Conservation (phyloP, 1,139 yeast genomes). For the Debaryomyces singareniensis region DNA sequence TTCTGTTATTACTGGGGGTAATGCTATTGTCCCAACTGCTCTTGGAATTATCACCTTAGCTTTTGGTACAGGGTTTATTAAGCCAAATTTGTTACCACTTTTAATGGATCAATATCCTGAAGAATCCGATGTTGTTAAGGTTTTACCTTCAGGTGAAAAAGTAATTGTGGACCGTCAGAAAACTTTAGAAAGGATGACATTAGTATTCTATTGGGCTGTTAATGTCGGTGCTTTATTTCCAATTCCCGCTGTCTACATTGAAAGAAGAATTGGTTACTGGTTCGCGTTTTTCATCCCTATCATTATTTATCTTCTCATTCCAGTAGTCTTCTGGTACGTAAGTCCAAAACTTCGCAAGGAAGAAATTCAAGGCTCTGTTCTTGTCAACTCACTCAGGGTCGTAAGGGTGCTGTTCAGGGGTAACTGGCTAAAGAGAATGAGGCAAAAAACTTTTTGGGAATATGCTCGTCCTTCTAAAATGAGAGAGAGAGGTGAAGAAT, state of each 20-base stretch:
- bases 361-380: slow-evolving; percentile 43
- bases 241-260: slow-evolving; percentile 71
- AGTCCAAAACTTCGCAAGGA: slow-evolving; percentile 30
- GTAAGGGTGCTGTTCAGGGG: slow-evolving; percentile 31
- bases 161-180: slow-evolving; percentile 68
- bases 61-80: slow-evolving; percentile 44
- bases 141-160: slow-evolving; percentile 53
- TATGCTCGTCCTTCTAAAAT: slow-evolving; percentile 49
- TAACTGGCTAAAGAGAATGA: slow-evolving; percentile 33
- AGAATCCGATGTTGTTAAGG: slow-evolving; percentile 53
- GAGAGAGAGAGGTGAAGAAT: slow-evolving; percentile 34
- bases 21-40: slow-evolving; percentile 28
- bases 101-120: slow-evolving; percentile 48
- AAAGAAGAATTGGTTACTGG: slow-evolving; percentile 70
- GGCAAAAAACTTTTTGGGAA: slow-evolving; percentile 41
- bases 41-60: slow-evolving; percentile 34
- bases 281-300: slow-evolving; percentile 62
- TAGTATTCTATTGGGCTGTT: slow-evolving; percentile 74
- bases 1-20: slow-evolving; percentile 24
- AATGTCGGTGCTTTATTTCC: slow-evolving; percentile 77
- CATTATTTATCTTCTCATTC: slow-evolving; percentile 42
- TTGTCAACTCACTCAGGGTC: slow-evolving; percentile 38
- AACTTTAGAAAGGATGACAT: slow-evolving; percentile 68
- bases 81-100: slow-evolving; percentile 47
- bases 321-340: slow-evolving; percentile 36